Base-by-base conservation (phyloP, 805 yeast species). In the Wilhelminamyces savonicus region DNA sequence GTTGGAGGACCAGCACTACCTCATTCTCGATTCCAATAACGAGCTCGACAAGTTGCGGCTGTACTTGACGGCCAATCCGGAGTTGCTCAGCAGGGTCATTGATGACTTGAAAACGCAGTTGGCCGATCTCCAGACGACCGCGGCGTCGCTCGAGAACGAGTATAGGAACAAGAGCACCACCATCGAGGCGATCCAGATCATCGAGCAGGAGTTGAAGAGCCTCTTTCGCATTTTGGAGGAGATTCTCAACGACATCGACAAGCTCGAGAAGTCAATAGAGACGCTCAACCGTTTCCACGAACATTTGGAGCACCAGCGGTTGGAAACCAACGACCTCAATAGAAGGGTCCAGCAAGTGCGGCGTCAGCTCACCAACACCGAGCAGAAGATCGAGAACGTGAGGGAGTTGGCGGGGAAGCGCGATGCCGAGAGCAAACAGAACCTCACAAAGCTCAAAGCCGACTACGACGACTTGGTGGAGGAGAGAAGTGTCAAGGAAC, bases 51-150 rank as follows among this genome's bases (percentile, higher is more conserved):
- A 71, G 37, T 57, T 83, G 30, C 67, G 71, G 34, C 69, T 70
- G 19, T 81, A 79, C 43, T 63, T 78, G 3, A 67, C 72, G 23
- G 78, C 78, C 24, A 74, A 82, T 18, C 76, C 82, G 9, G 72
- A 66, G 23, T 67, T 70, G 21, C 56, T 82, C 15, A 58, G 59
- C 18, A 66, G 65, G 36, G 64, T 74, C 14, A 77, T 79, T 14
- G 56, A 62, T 4, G 79, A 76, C 31, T 57, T 82, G 51, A 59
- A 63, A 27, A 49, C 46, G 13, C 62, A 73, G 5, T 58, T 77
- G 15, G 54, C 56, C 8, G 56, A 58, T 2, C 45, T 72, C 17
- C 54, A 50, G 16, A 36, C 32, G 5, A 31, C 39, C 10, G 46
- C 46, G 22, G 36, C 39, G 12, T 30, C 38, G 3, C 29, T 46